Evolutionary conservation across 768 basidiomycete genomes (phyloP).

Genomic region (Pleurotus sapidus): DNA sequence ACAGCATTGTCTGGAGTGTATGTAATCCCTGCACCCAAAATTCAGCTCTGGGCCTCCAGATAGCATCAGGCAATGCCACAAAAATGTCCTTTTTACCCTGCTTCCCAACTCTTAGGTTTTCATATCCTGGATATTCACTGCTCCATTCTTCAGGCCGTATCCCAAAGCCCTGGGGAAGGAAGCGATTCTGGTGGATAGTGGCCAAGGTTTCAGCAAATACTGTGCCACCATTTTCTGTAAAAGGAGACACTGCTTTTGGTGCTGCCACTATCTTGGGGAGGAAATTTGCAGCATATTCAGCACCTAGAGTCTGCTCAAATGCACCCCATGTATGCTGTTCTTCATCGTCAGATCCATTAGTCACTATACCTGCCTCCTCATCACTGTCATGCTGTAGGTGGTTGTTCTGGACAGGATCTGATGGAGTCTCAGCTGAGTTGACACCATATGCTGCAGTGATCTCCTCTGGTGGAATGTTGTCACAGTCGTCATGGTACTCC

Average conservation of each 20-base stretch:
- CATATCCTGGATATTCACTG: slow-evolving; percentile 4
- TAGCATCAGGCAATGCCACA: slow-evolving; percentile 5
- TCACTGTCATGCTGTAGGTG: not conserved
- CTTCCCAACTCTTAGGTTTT: slow-evolving; percentile 8
- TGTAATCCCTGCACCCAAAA: slow-evolving; percentile 10
- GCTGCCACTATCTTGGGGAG: no score
- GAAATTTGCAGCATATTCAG: no score
- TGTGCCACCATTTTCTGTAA: not conserved
- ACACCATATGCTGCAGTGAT: not conserved
- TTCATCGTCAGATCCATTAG: not conserved
- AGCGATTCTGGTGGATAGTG: not conserved
- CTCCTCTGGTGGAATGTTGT: not conserved
- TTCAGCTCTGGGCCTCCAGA: slow-evolving; percentile 12
- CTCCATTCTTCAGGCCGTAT: slow-evolving; percentile 16
- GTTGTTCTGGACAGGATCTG: not conserved
- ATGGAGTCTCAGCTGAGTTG: not conserved
- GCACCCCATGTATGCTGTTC: no score
- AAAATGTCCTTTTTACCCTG: not conserved
- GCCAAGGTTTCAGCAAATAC: not conserved
- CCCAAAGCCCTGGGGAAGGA: slow-evolving; percentile 11
- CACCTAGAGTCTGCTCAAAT: no score
- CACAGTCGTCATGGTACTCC: not conserved
- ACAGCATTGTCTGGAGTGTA: not conserved
- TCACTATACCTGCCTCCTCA: not conserved
- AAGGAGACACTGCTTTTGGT: not conserved